phyloP scores from a whole-genome alignment of 2,329 filamentous ascomycete genomes.

The Fusarium mundagurra region DNA sequence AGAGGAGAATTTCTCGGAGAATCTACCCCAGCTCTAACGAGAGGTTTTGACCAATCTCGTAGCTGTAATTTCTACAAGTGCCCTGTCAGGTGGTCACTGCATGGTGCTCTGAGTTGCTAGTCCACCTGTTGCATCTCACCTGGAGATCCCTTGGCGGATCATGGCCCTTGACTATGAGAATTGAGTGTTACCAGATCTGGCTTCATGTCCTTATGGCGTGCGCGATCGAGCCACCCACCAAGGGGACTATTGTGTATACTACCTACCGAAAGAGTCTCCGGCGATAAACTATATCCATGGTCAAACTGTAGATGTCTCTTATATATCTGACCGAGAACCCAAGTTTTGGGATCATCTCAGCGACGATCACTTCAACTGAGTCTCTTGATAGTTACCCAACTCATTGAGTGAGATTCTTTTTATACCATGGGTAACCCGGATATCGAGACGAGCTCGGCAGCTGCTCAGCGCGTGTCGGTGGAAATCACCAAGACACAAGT shows the following conservation, averaged over 20 bases:
- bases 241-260: neutral
- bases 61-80: neutral
- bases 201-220: slow-evolving; percentile 40
- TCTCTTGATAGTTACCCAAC: neutral
- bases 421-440: slow-evolving; percentile 40
- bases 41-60: slow-evolving; percentile 10
- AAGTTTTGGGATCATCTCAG: slow-evolving; percentile 7
- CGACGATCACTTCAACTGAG: neutral
- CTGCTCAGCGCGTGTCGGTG: slow-evolving; percentile 37
- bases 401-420: neutral
- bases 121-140: neutral
- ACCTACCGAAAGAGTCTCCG: neutral
- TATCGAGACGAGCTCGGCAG: slow-evolving; percentile 43
- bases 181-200: slow-evolving; percentile 27
- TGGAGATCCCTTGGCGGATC: neutral
- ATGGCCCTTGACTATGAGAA: neutral
- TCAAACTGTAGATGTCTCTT: slow-evolving; percentile 16
- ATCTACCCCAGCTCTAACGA: slow-evolving; percentile 24
- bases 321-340: slow-evolving; percentile 38
- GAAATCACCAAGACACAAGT: slow-evolving; percentile 41
- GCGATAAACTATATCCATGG: neutral
- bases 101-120: neutral
- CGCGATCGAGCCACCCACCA: slow-evolving; percentile 35
- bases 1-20: slow-evolving; percentile 47
- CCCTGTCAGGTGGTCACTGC: neutral